Evolutionary conservation across 202 grass and related monocot genomes (phyloP).

Genomic region (Hordeum pubiflorum): DNA sequence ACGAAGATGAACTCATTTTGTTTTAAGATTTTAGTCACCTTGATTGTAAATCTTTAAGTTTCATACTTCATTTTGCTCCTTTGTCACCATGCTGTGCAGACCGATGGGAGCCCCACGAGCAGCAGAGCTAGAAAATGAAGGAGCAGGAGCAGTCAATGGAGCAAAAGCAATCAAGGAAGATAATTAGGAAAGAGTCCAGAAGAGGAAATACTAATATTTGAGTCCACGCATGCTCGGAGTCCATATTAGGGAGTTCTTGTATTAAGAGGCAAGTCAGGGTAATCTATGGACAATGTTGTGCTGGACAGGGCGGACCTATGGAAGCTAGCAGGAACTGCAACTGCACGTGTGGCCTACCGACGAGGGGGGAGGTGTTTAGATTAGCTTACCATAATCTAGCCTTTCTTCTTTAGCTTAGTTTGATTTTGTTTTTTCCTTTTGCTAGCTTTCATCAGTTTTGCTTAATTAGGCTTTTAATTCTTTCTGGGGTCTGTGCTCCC

Average conservation of each 20-base stretch:
- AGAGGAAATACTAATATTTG: background rate
- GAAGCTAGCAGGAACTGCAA: background rate
- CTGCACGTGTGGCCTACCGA: background rate
- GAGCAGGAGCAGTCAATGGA: conserved; percentile 1
- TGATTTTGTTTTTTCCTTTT: background rate
- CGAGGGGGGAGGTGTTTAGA: background rate
- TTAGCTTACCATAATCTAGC: background rate
- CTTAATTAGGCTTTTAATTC: background rate
- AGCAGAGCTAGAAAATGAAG: conserved; percentile 1
- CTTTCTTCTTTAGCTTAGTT: background rate
- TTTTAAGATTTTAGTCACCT: conserved; percentile 11
- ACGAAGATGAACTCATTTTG: background rate
- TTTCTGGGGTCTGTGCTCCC: background rate
- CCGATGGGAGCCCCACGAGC: background rate
- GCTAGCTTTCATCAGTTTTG: background rate
- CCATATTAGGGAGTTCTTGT: background rate
- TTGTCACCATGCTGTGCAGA: background rate
- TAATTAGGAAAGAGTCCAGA: background rate
- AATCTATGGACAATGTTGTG: background rate
- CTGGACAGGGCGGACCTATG: background rate
- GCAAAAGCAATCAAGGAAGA: background rate
- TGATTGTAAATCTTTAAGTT: background rate
- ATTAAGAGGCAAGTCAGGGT: background rate
- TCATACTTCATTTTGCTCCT: background rate
- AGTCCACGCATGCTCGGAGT: background rate